Percentiles rank a stretch among this genome's conserved stretches.
phyloP scores from a whole-genome alignment of 352 stramenopile genomes.

The Aphanomyces stellatus region DNA sequence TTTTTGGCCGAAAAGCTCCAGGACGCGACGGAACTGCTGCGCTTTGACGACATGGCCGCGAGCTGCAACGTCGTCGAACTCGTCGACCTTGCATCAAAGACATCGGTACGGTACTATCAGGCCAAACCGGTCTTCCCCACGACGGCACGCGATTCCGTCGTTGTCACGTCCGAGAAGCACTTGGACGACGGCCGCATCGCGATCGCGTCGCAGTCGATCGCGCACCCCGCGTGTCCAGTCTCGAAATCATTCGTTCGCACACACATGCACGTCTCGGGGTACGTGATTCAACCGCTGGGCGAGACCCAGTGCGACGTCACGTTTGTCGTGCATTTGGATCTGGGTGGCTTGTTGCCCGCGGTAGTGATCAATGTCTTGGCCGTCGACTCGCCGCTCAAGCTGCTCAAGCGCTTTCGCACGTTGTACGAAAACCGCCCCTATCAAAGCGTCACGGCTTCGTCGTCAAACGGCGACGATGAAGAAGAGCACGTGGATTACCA shows the following conservation, averaged over 20 bases:
- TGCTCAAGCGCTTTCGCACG: constrained; percentile 7
- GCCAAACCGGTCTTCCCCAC: constrained; percentile 18
- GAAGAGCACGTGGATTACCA: not conserved
- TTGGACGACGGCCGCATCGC: not conserved
- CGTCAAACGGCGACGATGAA: not conserved
- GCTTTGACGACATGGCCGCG: constrained; percentile 16
- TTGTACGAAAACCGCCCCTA: not conserved
- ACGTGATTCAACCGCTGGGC: not conserved
- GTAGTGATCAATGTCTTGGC: constrained; percentile 51
- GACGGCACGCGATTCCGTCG: constrained; percentile 10
- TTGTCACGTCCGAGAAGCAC: not conserved
- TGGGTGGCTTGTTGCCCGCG: constrained; percentile 65
- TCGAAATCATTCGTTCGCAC: constrained; percentile 1
- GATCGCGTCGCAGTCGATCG: constrained; percentile 9
- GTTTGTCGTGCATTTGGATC: constrained; percentile 30
- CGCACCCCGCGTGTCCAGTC: not conserved
- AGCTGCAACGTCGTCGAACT: constrained; percentile 6
- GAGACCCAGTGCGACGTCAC: not conserved
- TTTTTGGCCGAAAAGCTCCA: constrained; percentile 6
- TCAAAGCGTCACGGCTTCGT: not conserved
- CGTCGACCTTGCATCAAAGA: not conserved
- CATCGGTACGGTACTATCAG: constrained; percentile 7
- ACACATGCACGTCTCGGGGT: constrained; percentile 10
- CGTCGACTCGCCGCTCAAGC: constrained; percentile 9
- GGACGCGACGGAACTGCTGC: not conserved